These are phyloP conservation scores for Purpureocillium takamizusanense DNA, from an alignment of 2,329 filamentous ascomycete genomes.

Conservation along the genomic window DNA sequence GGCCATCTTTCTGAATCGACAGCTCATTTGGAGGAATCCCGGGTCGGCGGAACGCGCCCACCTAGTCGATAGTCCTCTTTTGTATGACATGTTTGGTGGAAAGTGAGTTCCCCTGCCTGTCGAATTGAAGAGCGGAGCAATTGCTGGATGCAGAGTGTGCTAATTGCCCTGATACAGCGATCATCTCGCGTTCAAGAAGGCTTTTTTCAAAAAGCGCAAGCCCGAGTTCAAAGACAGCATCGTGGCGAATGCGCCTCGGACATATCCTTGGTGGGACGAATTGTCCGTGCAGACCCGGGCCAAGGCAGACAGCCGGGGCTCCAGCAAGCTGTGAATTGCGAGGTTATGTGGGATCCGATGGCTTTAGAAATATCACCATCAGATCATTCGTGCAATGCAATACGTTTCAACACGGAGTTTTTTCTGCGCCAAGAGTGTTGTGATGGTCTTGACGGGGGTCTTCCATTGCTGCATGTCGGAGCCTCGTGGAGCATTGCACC, in stretches of 20 bases:
- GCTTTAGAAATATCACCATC: too few relatives aligned
- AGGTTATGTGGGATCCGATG: too few relatives aligned
- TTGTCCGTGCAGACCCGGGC: background rate
- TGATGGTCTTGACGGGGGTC: too few relatives aligned
- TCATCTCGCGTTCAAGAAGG: constrained; percentile 3
- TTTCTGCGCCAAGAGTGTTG: too few relatives aligned
- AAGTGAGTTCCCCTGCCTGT: background rate
- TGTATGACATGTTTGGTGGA: constrained; percentile 2
- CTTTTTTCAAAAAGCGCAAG: constrained; percentile 1
- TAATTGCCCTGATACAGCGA: background rate
- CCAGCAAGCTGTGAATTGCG: background rate
- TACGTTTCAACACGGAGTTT: too few relatives aligned
- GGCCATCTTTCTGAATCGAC: constrained; percentile 3
- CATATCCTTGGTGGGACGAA: background rate
- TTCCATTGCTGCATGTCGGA: too few relatives aligned
- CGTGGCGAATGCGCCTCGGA: background rate
- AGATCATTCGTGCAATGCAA: too few relatives aligned
- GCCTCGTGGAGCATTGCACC: too few relatives aligned
- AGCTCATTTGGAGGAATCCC: constrained; percentile 7
- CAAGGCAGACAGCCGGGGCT: background rate
- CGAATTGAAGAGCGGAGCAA: background rate
- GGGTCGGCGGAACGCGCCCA: constrained; percentile 3
- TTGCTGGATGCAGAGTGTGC: background rate
- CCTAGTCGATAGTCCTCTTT: constrained; percentile 4
- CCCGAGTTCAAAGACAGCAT: background rate